Evolutionary conservation across 2,329 filamentous ascomycete species (phyloP).

Genomic region (Neopestalotiopsis rosae): DNA sequence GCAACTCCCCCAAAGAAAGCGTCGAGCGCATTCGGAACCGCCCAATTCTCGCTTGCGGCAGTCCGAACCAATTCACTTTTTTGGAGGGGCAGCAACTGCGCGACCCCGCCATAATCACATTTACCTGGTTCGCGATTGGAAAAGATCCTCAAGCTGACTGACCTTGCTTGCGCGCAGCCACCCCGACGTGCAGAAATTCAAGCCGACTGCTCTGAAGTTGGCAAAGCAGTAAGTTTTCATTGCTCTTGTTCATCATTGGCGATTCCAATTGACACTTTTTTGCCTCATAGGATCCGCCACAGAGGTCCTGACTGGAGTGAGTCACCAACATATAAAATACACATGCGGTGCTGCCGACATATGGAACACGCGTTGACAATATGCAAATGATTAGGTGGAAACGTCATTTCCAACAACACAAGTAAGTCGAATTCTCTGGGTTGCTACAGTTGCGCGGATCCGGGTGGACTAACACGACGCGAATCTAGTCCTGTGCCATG

Average conservation of each 20-base stretch:
- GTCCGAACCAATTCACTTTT: slow-evolving; percentile 19
- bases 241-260: slow-evolving; percentile 13
- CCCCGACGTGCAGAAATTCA: slow-evolving; percentile 95
- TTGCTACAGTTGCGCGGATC: neutral
- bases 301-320: slow-evolving; percentile 98
- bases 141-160: slow-evolving; percentile 17
- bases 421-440: slow-evolving; percentile 62
- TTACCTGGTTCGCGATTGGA: slow-evolving; percentile 30
- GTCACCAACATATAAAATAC: slow-evolving; percentile 44
- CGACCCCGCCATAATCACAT: slow-evolving; percentile 32
- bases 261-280: slow-evolving; percentile 42
- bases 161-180: slow-evolving; percentile 58
- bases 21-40: neutral
- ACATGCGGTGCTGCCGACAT: neutral
- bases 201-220: slow-evolving; percentile 90
- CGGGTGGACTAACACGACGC: slow-evolving; percentile 25
- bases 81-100: slow-evolving; percentile 45
- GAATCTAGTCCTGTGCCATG: slow-evolving; percentile 85
- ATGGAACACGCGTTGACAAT: slow-evolving; percentile 27
- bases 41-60: neutral
- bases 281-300: slow-evolving; percentile 77
- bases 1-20: neutral
- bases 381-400: slow-evolving; percentile 69
- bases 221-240: slow-evolving; percentile 79
- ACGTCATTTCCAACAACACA: slow-evolving; percentile 86